phyloP scores from a whole-genome alignment of 2,329 filamentous ascomycete genomes.

The Zasmidium citrigriseum region DNA sequence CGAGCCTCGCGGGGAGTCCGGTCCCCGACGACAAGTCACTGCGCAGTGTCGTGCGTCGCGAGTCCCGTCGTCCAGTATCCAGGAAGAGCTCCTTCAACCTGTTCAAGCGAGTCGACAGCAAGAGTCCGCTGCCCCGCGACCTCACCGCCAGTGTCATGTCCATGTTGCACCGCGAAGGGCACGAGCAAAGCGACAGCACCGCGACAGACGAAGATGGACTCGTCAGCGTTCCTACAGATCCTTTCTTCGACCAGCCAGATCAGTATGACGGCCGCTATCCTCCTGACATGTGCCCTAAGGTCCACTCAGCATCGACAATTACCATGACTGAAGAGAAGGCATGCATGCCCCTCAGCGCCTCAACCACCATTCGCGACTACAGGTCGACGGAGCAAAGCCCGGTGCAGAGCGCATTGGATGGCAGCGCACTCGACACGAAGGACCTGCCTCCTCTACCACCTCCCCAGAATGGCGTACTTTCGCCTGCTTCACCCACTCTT shows the following conservation, averaged over 20 bases:
- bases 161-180: conserved; percentile 18
- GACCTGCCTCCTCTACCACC: conserved; percentile 14
- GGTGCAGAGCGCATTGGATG: conserved; percentile 9
- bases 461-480: conserved; percentile 12
- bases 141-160: conserved; percentile 28
- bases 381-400: conserved; percentile 5
- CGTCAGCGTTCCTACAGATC: conserved; percentile 16
- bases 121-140: conserved; percentile 25
- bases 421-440: conserved; percentile 6
- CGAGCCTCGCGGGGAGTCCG: conserved; percentile 19
- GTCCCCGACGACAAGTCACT: conserved; percentile 26
- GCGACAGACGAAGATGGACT: conserved; percentile 10
- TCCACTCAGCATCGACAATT: conserved; percentile 27
- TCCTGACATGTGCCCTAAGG: conserved; percentile 11
- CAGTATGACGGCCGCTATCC: conserved; percentile 13
- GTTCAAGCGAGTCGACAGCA: conserved; percentile 33
- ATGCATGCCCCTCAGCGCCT: conserved; percentile 26
- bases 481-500: conserved; percentile 30
- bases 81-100: conserved; percentile 34
- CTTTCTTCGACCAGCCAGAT: conserved; percentile 23
- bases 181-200: conserved; percentile 18
- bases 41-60: conserved; percentile 23
- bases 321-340: conserved; percentile 27
- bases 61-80: conserved; percentile 23
- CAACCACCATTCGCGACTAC: conserved; percentile 27